These are phyloP conservation scores for Roridomyces roridus DNA, from an alignment of 768 basidiomycete species.

Conservation along the genomic window DNA sequence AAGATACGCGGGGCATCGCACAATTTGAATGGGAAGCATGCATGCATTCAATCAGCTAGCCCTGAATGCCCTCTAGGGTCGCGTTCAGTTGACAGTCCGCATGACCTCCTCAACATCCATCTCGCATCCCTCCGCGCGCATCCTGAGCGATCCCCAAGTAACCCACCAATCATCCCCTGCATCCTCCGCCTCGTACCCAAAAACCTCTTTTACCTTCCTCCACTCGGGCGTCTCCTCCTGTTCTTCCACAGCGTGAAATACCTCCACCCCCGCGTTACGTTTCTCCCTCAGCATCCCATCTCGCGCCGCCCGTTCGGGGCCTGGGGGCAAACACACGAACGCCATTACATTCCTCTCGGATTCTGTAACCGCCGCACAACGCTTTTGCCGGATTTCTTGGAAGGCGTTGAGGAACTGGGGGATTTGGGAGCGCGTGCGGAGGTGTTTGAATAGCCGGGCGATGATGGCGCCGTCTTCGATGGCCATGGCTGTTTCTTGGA, in stretches of 20 bases:
- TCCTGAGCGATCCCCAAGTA: conserved; percentile 48
- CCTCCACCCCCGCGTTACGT: conserved; percentile 34
- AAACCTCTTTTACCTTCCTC: conserved; percentile 54
- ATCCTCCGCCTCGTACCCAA: conserved; percentile 62
- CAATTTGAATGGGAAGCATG: too few species aligned
- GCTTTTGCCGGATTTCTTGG: conserved; percentile 58
- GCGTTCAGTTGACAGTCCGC: too few species aligned
- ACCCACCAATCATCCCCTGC: conserved; percentile 69
- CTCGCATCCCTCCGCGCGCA: too few species aligned
- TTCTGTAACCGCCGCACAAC: conserved; percentile 46
- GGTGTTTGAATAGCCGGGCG: conserved; percentile 64
- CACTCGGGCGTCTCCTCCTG: conserved; percentile 44
- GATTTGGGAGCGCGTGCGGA: conserved; percentile 56
- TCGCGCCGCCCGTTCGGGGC: conserved; percentile 48
- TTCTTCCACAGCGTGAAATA: conserved; percentile 12
- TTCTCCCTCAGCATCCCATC: conserved; percentile 44
- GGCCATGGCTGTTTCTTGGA: conserved; percentile 55
- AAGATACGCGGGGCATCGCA: too few species aligned
- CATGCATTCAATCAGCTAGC: too few species aligned
- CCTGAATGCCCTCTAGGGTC: too few species aligned
- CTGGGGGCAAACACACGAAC: conserved; percentile 51
- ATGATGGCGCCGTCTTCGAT: conserved; percentile 70
- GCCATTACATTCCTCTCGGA: conserved; percentile 52
- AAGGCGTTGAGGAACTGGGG: conserved; percentile 56
- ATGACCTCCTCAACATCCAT: too few species aligned